phyloP scores from a whole-genome alignment of 1,284 basidiomycete genomes.

The Cryptococcus sp. region DNA sequence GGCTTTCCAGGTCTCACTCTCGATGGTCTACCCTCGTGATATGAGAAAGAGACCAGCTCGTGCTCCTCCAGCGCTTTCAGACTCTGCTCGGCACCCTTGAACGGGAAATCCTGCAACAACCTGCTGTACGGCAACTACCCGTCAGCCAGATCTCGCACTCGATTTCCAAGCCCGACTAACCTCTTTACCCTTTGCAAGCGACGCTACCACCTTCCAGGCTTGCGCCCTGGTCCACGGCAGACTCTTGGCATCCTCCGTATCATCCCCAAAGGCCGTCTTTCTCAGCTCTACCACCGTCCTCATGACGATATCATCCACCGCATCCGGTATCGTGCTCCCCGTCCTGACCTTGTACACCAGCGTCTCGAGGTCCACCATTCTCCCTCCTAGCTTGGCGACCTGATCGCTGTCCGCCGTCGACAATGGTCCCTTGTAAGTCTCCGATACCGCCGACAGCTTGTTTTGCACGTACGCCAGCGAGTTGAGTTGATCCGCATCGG shows the following conservation, averaged over 20 bases:
- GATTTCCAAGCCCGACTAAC: slow-evolving; percentile 43
- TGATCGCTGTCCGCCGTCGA: slow-evolving; percentile 52
- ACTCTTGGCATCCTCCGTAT: slow-evolving; percentile 73
- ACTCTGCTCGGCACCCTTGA: slow-evolving; percentile 81
- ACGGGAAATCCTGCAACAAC: slow-evolving; percentile 74
- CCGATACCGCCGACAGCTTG: slow-evolving; percentile 53
- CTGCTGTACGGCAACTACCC: slow-evolving; percentile 72
- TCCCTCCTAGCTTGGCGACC: slow-evolving; percentile 72
- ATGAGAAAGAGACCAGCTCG: slow-evolving; percentile 76
- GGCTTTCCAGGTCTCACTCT: slow-evolving; percentile 84
- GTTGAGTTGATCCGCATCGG: slow-evolving; percentile 76
- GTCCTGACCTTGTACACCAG: slow-evolving; percentile 78
- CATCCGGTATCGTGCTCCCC: slow-evolving; percentile 66
- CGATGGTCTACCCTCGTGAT: slow-evolving; percentile 73
- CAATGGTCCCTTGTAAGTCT: slow-evolving; percentile 15
- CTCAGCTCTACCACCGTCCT: slow-evolving; percentile 75
- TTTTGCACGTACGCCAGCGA: slow-evolving; percentile 74
- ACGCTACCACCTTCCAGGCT: slow-evolving; percentile 77
- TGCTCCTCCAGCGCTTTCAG: slow-evolving; percentile 82
- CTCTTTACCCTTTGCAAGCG: slow-evolving; percentile 65
- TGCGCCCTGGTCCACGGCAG: slow-evolving; percentile 82
- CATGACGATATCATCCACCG: slow-evolving; percentile 80
- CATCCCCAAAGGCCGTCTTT: slow-evolving; percentile 91
- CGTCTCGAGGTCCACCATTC: slow-evolving; percentile 58
- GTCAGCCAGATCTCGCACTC: slow-evolving; percentile 1